These are phyloP conservation scores for Brassica carinata DNA, from an alignment of 345 rosid species.

Conservation along the genomic window DNA sequence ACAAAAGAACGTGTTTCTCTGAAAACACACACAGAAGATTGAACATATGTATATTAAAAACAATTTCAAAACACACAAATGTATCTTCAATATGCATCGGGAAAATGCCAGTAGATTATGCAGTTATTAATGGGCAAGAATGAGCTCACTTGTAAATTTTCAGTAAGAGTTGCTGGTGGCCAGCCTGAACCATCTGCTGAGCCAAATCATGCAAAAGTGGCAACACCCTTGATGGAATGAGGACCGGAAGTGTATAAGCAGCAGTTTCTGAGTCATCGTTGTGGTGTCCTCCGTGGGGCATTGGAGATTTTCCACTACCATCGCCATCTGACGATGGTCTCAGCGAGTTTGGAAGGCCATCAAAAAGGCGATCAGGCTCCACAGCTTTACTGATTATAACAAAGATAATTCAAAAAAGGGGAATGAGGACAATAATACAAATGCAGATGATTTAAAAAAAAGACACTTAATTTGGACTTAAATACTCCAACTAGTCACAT, in stretches of 20 bases:
- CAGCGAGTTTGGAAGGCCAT: constrained; percentile 88
- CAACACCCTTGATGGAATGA: constrained; percentile 82
- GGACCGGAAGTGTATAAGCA: constrained; percentile 71
- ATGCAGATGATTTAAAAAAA: constrained; percentile 9
- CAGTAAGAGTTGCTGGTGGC: constrained; percentile 74
- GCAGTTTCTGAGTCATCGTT: constrained; percentile 57
- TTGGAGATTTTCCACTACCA: constrained; percentile 48
- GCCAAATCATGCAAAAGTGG: constrained; percentile 93
- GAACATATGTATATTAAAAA: constrained; percentile 4
- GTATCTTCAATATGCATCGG: constrained; percentile 1
- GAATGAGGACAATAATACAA: constrained; percentile 21
- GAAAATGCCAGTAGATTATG: constrained; percentile 15
- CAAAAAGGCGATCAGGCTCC: constrained; percentile 94
- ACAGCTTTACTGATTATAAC: constrained; percentile 73
- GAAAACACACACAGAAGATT: constrained; percentile 25
- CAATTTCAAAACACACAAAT: constrained; percentile 25
- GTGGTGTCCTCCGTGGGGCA: constrained; percentile 58
- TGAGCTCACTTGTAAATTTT: constrained; percentile 65
- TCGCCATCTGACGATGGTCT: constrained; percentile 74
- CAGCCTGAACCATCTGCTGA: constrained; percentile 91
- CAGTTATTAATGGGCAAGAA: constrained; percentile 8
- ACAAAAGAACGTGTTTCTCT: constrained; percentile 87
- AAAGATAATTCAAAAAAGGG: constrained; percentile 16
- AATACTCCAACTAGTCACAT: neutral
- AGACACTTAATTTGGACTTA: neutral